Percentiles rank a stretch among this genome's conserved stretches.
These are phyloP conservation scores for Aspergillus arachidicola DNA, from an alignment of 2,329 filamentous ascomycete species.

Conservation along the genomic window DNA sequence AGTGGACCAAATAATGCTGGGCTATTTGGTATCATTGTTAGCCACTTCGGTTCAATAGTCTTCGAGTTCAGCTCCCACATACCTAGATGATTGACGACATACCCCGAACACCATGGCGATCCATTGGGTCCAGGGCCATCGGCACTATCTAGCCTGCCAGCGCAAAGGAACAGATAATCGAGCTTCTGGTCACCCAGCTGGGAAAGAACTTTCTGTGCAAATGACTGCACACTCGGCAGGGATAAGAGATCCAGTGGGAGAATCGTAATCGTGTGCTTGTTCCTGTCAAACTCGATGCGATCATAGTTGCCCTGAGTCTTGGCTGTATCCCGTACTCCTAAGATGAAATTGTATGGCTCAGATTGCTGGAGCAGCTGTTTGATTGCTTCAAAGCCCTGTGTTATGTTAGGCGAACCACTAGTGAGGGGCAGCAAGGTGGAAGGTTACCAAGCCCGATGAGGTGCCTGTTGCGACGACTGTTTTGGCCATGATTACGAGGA, in stretches of 20 bases:
- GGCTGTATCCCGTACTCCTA: slow-evolving; percentile 23
- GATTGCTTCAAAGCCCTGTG: slow-evolving; percentile 29
- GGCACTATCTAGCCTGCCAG: not conserved
- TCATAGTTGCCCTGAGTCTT: not conserved
- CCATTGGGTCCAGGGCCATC: not conserved
- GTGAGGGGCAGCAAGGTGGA: not conserved
- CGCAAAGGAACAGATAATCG: not conserved
- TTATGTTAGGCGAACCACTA: not conserved
- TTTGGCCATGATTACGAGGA: not conserved
- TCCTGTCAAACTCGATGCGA: not conserved
- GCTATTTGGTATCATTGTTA: not conserved
- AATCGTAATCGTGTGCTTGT: not conserved
- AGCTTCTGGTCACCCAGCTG: not conserved
- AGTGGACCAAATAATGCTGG: not conserved
- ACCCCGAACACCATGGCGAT: not conserved
- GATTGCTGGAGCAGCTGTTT: slow-evolving; percentile 26
- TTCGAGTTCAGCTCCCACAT: not conserved
- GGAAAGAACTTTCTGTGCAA: not conserved
- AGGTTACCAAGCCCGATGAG: not conserved
- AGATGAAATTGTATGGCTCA: slow-evolving; percentile 27
- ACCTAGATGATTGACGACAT: not conserved
- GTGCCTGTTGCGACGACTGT: not conserved
- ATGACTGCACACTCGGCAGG: not conserved
- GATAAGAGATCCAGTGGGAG: not conserved
- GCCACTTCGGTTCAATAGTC: not conserved